phyloP scores from a whole-genome alignment of 305 asterid genomes.

The Coffea humblotiana region DNA sequence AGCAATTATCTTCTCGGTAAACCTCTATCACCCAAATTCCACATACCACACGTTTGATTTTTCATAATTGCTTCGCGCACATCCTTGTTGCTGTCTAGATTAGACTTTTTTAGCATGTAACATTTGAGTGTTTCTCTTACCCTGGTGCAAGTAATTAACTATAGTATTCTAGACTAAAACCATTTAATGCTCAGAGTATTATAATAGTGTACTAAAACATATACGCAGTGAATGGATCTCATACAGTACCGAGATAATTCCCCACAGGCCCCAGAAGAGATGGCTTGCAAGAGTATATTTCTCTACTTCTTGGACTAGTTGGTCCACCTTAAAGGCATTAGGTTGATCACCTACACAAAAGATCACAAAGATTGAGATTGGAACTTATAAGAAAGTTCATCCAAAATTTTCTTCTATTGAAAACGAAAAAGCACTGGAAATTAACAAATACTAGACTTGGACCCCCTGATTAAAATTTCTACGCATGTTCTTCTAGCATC shows the following conservation, averaged over 20 bases:
- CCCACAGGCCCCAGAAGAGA: slow-evolving; percentile 30
- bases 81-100: background rate
- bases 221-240: background rate
- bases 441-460: background rate
- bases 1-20: background rate
- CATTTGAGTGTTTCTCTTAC: background rate
- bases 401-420: background rate
- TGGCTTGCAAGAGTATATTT: slow-evolving; percentile 26
- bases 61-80: background rate
- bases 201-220: background rate
- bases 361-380: slow-evolving; percentile 3
- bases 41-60: background rate
- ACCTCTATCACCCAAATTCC: background rate
- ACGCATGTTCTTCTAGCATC: background rate
- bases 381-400: background rate
- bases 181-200: background rate
- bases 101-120: background rate
- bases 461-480: background rate
- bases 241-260: slow-evolving; percentile 23
- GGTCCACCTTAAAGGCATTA: slow-evolving; percentile 14
- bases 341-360: slow-evolving; percentile 12
- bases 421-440: background rate
- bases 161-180: background rate
- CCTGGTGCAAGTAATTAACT: background rate
- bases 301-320: slow-evolving; percentile 18